Percentiles rank a stretch among this genome's conserved stretches.
Evolutionary conservation across 805 yeast genomes (phyloP).

Genomic region (Scheffersomyces lignosus): DNA sequence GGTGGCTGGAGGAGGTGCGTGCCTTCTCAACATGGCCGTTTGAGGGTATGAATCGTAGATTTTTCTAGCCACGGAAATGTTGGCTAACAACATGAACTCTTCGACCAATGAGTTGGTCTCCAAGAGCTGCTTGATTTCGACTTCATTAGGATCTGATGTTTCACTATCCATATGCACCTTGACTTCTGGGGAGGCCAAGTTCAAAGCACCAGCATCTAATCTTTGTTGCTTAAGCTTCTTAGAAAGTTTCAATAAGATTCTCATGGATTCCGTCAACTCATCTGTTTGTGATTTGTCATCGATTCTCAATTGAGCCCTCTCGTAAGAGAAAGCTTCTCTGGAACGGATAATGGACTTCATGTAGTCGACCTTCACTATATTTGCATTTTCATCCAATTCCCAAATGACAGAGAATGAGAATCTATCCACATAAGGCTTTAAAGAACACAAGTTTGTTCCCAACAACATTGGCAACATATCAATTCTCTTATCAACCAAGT

Average conservation of each 20-base stretch:
- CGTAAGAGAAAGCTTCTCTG: slow-evolving; percentile 92
- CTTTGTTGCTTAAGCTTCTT: slow-evolving; percentile 82
- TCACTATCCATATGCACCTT: slow-evolving; percentile 96
- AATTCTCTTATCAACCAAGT: slow-evolving; percentile 94
- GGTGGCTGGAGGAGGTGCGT: slow-evolving; percentile 94
- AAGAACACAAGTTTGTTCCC: slow-evolving; percentile 94
- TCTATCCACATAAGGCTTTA: slow-evolving; percentile 92
- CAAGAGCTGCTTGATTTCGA: slow-evolving; percentile 81
- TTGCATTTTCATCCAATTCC: slow-evolving; percentile 88
- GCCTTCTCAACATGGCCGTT: slow-evolving; percentile 97
- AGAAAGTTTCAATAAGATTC: slow-evolving; percentile 76
- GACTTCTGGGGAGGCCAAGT: slow-evolving; percentile 96
- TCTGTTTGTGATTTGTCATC: slow-evolving; percentile 77
- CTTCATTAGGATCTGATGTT: slow-evolving; percentile 94
- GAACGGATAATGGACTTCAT: slow-evolving; percentile 89
- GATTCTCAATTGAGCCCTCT: slow-evolving; percentile 86
- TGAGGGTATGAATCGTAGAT: slow-evolving; percentile 94
- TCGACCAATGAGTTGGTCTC: slow-evolving; percentile 97
- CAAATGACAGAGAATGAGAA: slow-evolving; percentile 94
- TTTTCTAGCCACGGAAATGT: slow-evolving; percentile 91
- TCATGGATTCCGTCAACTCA: slow-evolving; percentile 86
- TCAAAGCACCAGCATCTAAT: slow-evolving; percentile 92
- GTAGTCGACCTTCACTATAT: slow-evolving; percentile 74
- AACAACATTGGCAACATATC: slow-evolving; percentile 96
- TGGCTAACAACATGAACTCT: slow-evolving; percentile 97